Conservation (phyloP, 257 asterid species). For the Scutellaria barbata region DNA sequence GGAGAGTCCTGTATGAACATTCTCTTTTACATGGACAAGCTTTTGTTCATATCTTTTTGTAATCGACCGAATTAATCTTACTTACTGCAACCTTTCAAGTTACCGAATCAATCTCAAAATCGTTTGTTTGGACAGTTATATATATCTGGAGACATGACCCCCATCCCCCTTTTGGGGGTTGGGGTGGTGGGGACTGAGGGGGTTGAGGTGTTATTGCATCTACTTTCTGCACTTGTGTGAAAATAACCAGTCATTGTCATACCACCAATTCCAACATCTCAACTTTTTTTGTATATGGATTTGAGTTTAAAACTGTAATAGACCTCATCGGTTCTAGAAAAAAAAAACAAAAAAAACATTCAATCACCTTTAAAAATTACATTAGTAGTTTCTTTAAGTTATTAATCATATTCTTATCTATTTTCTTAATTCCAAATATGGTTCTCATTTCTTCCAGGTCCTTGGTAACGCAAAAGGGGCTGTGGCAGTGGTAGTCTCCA, state of each 20-base stretch:
- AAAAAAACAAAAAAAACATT: too few relatives aligned
- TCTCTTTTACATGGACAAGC: neutral
- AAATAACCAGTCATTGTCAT: too few relatives aligned
- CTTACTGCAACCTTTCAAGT: neutral
- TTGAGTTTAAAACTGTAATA: too few relatives aligned
- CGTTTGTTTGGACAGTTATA: neutral
- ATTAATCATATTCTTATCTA: neutral
- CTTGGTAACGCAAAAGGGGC: constrained; percentile 92
- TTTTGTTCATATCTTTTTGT: neutral
- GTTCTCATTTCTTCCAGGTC: constrained; percentile 46
- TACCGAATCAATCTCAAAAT: neutral
- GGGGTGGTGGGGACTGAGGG: too few relatives aligned
- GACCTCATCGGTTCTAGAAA: too few relatives aligned
- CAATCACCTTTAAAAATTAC: too few relatives aligned
- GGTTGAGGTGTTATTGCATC: too few relatives aligned
- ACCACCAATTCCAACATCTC: too few relatives aligned
- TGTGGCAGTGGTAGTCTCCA: constrained; percentile 80
- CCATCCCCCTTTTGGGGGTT: too few relatives aligned
- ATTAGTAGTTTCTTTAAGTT: neutral
- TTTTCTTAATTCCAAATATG: neutral
- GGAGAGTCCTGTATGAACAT: neutral
- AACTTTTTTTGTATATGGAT: too few relatives aligned
- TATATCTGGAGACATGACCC: neutral
- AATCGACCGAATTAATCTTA: neutral
- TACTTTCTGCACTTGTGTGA: too few relatives aligned